Evolutionary conservation across 1,284 basidiomycete genomes (phyloP).

Genomic region (Heterobasidion occidentale): DNA sequence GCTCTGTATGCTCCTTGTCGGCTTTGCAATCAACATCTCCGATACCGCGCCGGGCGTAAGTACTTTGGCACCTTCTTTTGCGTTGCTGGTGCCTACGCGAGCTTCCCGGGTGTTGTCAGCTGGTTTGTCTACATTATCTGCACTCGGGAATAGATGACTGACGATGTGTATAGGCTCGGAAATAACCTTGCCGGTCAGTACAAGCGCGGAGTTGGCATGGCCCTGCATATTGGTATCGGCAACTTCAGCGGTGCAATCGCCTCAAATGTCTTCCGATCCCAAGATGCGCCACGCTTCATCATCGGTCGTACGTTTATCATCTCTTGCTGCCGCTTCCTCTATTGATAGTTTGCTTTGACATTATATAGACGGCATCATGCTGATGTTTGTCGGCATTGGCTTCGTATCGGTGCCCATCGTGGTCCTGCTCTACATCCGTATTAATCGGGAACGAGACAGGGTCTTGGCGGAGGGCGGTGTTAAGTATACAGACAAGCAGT

Average conservation of each 20-base stretch:
- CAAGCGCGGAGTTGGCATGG: slow-evolving; percentile 59
- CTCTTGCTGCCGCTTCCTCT: neutral
- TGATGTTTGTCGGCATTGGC: slow-evolving; percentile 63
- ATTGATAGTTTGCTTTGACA: neutral
- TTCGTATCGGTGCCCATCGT: slow-evolving; percentile 42
- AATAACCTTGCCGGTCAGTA: slow-evolving; percentile 59
- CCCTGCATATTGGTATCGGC: slow-evolving; percentile 54
- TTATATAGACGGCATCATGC: slow-evolving; percentile 47
- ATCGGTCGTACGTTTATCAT: slow-evolving; percentile 42
- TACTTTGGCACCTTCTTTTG: slow-evolving; percentile 64
- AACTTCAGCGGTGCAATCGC: slow-evolving; percentile 50
- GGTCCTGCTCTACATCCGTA: slow-evolving; percentile 41
- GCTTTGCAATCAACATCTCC: slow-evolving; percentile 61
- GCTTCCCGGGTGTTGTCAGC: slow-evolving; percentile 55
- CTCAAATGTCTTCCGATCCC: slow-evolving; percentile 50
- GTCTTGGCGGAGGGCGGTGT: slow-evolving; percentile 23
- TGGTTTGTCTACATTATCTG: slow-evolving; percentile 35
- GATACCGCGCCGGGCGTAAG: slow-evolving; percentile 41
- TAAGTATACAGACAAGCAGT: slow-evolving; percentile 29
- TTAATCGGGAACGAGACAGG: slow-evolving; percentile 37
- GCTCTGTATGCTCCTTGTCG: slow-evolving; percentile 44
- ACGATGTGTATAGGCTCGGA: slow-evolving; percentile 31
- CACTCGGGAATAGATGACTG: too few relatives aligned
- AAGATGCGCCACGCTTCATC: slow-evolving; percentile 52
- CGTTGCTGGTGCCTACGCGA: slow-evolving; percentile 52